Percentiles rank a stretch among this genome's conserved stretches.
phyloP scores from a whole-genome alignment of 202 grass and related monocot species.

The Bolboschoenoplectus hybrid region DNA sequence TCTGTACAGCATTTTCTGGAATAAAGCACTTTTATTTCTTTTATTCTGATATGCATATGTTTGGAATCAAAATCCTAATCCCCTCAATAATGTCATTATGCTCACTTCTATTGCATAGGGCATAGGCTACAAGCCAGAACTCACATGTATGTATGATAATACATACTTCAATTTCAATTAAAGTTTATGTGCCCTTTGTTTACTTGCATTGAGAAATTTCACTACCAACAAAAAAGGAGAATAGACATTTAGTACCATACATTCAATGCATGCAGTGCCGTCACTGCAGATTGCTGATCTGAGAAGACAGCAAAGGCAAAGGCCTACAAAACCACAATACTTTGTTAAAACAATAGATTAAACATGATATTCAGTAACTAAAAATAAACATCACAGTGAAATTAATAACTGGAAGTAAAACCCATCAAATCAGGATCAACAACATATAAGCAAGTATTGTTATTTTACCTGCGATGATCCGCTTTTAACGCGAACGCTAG shows the following conservation, averaged over 20 bases:
- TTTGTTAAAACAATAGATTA: background rate
- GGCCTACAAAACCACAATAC: conserved; percentile 51
- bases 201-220: background rate
- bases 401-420: background rate
- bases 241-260: conserved; percentile 45
- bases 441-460: background rate
- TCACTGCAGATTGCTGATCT: conserved; percentile 79
- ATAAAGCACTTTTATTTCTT: background rate
- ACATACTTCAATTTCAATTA: background rate
- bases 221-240: background rate
- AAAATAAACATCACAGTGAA: background rate
- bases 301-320: conserved; percentile 84
- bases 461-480: conserved; percentile 64
- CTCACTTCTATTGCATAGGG: background rate
- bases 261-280: conserved; percentile 77
- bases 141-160: background rate
- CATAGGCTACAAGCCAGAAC: background rate
- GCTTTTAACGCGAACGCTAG: conserved; percentile 55
- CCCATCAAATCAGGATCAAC: background rate
- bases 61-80: background rate
- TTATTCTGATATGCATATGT: background rate
- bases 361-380: background rate
- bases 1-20: background rate
- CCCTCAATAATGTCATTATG: background rate
- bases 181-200: background rate